Base-by-base conservation (phyloP, 2,329 filamentous ascomycete species). In the Hyphodiscus sp. region DNA sequence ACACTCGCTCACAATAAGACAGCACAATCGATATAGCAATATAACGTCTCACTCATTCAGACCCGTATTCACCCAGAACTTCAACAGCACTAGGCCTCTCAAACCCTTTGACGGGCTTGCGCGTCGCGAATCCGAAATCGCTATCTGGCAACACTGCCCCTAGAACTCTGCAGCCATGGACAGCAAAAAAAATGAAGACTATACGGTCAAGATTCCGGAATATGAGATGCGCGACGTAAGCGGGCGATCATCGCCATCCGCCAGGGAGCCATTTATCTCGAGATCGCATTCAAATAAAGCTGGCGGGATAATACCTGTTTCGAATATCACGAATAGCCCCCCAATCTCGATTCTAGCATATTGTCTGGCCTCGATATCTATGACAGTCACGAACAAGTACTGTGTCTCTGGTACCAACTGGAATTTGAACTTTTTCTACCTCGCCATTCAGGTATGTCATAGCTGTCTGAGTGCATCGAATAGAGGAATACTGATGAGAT, bases 381-480 rank as follows among this genome's bases (percentile, higher is more conserved):
- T 99, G 94, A 99, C 94, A 8, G 89, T 96, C n/a, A 94, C 95
- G 71, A 99, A 99, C 76, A 99, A 99, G 79, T 99, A 95, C 71
- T 91, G 96, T 58, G 83, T 99, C 46, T 96, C 90, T 8, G 94
- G 94, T 56, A 79, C 81, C 49, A 82, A 86, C 62, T 99, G 95
- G 82, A 99, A 99, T 74, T 75, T 99, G 66, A 96, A 95, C 74
- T 96, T 97, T 73, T 89, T 99, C 74, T 87, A 96, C 65, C 82
- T 99, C 56, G 86, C 83, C 57, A 80, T 97, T 57, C 94, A 97
- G 85, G 92, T 96, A 82, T 67, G 82, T 42, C 15, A 30, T 9
- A 26, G 18, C 16, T 20, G 13, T 33, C n/a, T 7, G 47, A 20
- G 30, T 38, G 33, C 44, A 20, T 43, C 54, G 53, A 41, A 62